Conservation (phyloP, 768 basidiomycete genomes). For the Lactarius pseudohatsudake region DNA sequence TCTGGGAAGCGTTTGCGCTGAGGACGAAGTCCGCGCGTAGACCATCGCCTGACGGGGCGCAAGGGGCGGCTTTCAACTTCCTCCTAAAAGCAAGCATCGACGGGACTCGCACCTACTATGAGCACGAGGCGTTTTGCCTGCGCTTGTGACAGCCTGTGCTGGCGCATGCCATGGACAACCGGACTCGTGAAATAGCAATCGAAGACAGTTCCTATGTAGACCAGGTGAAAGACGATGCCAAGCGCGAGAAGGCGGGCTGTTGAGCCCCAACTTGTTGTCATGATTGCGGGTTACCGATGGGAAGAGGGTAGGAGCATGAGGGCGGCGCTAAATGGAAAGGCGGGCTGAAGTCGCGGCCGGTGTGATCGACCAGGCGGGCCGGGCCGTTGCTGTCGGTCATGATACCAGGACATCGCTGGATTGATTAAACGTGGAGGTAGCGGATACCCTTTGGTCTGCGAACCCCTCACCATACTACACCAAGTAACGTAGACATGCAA, state of each 20-base stretch:
- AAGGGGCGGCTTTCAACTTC: background rate
- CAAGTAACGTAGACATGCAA: conserved; percentile 8
- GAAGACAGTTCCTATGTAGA: conserved; percentile 71
- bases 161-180: conserved; percentile 75
- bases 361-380: background rate
- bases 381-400: background rate
- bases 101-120: conserved; percentile 59
- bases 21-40: conserved; percentile 80
- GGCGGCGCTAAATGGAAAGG: background rate
- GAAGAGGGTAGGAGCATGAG: background rate
- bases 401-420: background rate
- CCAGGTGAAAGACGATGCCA: conserved; percentile 71
- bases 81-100: background rate
- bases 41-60: conserved; percentile 61
- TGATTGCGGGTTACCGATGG: background rate
- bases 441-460: background rate
- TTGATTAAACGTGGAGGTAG: background rate
- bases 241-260: conserved; percentile 50
- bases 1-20: conserved; percentile 57
- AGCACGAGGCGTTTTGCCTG: conserved; percentile 75
- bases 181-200: conserved; percentile 89
- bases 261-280: conserved; percentile 20
- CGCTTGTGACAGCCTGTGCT: conserved; percentile 45
- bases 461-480: background rate
- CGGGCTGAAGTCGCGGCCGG: background rate